Evolutionary conservation across 163 green algal genomes (phyloP), one percentile per base, ranked within the genome.

Genomic region (Chloromonas sp.): DNA sequence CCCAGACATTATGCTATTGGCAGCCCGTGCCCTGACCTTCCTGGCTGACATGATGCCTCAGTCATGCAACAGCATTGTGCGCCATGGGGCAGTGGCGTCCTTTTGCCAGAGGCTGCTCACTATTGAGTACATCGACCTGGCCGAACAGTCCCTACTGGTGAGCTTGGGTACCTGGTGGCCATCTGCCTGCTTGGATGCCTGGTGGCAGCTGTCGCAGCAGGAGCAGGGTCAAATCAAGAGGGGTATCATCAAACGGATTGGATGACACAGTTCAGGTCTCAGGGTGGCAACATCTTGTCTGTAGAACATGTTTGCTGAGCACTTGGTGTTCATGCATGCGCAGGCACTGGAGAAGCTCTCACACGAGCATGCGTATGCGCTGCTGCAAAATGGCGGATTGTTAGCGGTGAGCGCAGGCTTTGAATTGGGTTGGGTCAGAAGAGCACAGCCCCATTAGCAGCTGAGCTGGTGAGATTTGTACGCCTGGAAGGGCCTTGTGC

Each of bases 81-180:
- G 96, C 14, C 92, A 98, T 84, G 94, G 94, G 13, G 96, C 94
- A 13, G 92, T 98, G 60, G 89, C 91, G 1, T 89, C 89, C 58
- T 95, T 98, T 74, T 98, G 93, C 85, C 87, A 92, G 3, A 88
- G 95, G 1, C 92, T 99, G 84, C 91, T 98, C 57, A 96, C 91
- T 76, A 98, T 99, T 15, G 96, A 99, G 89, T 99, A 98, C 92
- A 99, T 99, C 70, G 96, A 99, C 86, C 89, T 99, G 59, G 96
- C 96, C 58, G 96, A 99, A 88, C 96, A 99, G 90, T 94, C 91
- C 62, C 89, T 97, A 87, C 90, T 93, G 90, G 91, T 94, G 82
- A 36, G 36, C 36, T 36, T 36, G 36, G 13, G 83, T 13, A 61
- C 36, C 14, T 82, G 78, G 36, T 36, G 36, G 36, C 36, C 36